Evolutionary conservation across 1,284 basidiomycete genomes (phyloP).

Genomic region (Stygiomarasmius scandens): DNA sequence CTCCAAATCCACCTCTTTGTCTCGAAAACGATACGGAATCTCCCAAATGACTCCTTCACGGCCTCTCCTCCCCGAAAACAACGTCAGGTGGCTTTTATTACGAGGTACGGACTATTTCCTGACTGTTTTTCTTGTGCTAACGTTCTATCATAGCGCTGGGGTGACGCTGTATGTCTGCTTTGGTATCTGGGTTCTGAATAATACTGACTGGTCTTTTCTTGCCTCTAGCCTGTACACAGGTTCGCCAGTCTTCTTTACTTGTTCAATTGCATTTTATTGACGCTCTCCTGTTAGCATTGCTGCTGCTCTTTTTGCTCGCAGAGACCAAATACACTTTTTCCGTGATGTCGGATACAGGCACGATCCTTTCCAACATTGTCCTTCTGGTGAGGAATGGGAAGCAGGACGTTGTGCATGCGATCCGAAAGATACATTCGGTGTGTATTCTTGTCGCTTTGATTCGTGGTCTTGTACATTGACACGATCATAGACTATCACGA

Average conservation of each 20-base stretch:
- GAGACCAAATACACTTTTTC: conserved; percentile 80
- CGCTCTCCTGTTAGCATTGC: conserved; percentile 48
- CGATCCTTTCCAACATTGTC: conserved; percentile 54
- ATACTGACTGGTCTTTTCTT: too few relatives aligned
- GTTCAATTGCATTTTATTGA: too few relatives aligned
- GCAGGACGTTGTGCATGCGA: conserved; percentile 47
- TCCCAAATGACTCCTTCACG: too few relatives aligned
- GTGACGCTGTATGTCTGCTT: conserved; percentile 47
- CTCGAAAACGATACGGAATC: too few relatives aligned
- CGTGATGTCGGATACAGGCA: conserved; percentile 58
- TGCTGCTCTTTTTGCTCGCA: conserved; percentile 69
- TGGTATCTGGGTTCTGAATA: too few relatives aligned
- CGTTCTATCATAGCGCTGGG: too few relatives aligned
- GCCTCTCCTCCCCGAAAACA: too few relatives aligned
- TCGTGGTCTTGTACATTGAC: not conserved
- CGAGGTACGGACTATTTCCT: too few relatives aligned
- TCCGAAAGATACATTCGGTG: conserved; percentile 45
- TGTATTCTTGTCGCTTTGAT: conserved; percentile 15
- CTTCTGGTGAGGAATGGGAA: conserved; percentile 42
- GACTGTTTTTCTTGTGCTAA: too few relatives aligned
- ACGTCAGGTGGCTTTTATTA: conserved; percentile 89
- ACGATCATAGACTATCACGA: conserved; percentile 15
- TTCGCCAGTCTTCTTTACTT: too few relatives aligned
- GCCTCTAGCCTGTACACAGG: conserved; percentile 54
- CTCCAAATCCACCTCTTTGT: too few relatives aligned